Evolutionary conservation across 805 yeast genomes (phyloP).

Genomic region (Yarrowia sp.): DNA sequence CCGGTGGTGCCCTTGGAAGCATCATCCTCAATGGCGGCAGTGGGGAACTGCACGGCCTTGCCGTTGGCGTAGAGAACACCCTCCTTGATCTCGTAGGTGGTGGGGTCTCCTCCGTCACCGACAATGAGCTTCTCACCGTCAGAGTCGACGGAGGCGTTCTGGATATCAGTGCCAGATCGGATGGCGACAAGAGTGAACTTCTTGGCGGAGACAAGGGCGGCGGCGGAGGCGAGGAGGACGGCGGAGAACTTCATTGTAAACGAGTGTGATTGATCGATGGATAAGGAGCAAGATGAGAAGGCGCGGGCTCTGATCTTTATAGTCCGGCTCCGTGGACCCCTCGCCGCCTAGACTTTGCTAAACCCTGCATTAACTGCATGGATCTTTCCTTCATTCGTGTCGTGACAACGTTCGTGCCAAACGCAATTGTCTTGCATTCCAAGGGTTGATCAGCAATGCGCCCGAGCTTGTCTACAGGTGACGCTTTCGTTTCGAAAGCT

Average conservation of each 20-base stretch:
- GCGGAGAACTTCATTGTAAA: constrained; percentile 17
- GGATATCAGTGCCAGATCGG: constrained; percentile 22
- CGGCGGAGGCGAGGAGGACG: constrained; percentile 14
- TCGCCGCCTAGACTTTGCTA: not conserved
- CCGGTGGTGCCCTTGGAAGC: not conserved
- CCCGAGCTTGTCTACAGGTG: not conserved
- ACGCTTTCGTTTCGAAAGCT: not conserved
- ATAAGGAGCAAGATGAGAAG: not conserved
- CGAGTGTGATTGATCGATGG: not conserved
- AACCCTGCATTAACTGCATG: constrained; percentile 1
- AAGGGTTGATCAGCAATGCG: not conserved
- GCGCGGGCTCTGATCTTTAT: not conserved
- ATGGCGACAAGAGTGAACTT: constrained; percentile 11
- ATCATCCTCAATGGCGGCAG: not conserved
- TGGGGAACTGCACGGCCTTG: constrained; percentile 12
- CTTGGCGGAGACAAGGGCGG: constrained; percentile 12
- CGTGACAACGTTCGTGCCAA: not conserved
- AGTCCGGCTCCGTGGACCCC: not conserved
- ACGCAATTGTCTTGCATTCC: not conserved
- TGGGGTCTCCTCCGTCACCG: not conserved
- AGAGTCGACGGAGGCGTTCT: not conserved
- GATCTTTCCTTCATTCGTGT: not conserved
- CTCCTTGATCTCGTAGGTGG: constrained; percentile 14
- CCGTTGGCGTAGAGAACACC: constrained; percentile 8
- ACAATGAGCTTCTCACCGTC: not conserved